Evolutionary conservation across 306 rosid genomes (phyloP).

Genomic region (Quercus berberidifolia): DNA sequence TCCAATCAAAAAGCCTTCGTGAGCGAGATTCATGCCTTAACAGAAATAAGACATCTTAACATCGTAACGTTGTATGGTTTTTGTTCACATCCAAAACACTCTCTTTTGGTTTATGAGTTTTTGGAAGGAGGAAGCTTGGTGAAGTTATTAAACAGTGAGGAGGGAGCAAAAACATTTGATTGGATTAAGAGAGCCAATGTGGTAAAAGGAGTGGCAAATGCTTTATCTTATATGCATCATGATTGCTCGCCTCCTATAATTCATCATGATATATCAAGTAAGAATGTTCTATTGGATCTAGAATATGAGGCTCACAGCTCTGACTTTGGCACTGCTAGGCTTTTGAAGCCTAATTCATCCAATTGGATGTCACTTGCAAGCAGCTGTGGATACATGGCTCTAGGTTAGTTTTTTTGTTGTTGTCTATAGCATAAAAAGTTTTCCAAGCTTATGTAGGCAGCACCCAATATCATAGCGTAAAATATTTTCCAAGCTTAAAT

Average conservation of each 20-base stretch:
- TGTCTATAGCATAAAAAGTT: too few species aligned
- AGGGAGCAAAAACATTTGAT: constrained; percentile 7
- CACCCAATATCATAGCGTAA: too few species aligned
- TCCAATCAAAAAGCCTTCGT: constrained; percentile 1
- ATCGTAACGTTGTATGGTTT: constrained; percentile 21
- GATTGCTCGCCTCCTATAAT: neutral
- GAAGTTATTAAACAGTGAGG: constrained; percentile 3
- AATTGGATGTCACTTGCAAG: constrained; percentile 19
- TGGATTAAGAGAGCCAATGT: constrained; percentile 30
- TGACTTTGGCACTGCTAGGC: too few species aligned
- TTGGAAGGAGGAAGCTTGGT: constrained; percentile 7
- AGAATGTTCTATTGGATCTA: too few species aligned
- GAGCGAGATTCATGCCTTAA: constrained; percentile 15
- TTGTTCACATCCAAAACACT: constrained; percentile 6
- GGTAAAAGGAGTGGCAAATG: constrained; percentile 37
- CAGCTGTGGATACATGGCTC: constrained; percentile 23
- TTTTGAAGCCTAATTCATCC: constrained; percentile 2
- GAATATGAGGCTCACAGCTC: too few species aligned
- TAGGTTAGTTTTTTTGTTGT: neutral
- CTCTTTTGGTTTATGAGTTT: constrained; percentile 5
- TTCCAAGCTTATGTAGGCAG: too few species aligned
- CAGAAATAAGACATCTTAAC: constrained; percentile 20
- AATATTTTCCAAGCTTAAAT: too few species aligned
- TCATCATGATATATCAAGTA: too few species aligned
- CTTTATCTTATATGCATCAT: constrained; percentile 26